Base-by-base conservation (phyloP, 2,329 filamentous ascomycete species). In the Neobulgaria alba region DNA sequence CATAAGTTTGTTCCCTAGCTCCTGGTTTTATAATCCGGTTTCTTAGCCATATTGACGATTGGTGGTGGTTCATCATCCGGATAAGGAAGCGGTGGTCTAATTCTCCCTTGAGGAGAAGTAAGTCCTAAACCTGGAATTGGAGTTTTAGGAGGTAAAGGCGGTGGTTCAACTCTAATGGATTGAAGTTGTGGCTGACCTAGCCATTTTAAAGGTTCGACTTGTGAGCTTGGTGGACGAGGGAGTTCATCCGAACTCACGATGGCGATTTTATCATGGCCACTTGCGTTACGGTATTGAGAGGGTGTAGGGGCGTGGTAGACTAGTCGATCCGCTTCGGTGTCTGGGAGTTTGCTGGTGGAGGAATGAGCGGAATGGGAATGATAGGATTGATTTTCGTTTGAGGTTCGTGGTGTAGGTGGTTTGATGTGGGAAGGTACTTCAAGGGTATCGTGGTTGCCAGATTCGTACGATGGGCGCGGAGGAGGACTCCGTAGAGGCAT, bases 11-110 rank as follows among this genome's bases (percentile, higher is more conserved):
- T n/a, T n/a, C n/a, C n/a, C n/a, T n/a, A n/a, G n/a, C n/a, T n/a
- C 23, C 23, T 26, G 7, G 7, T 47, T 23, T 46, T 51, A 33
- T 59, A 59, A 33, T 59, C 50, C 7, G 90, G 90, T 61, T 95
- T 95, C 52, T 81, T 77, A 33, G 83, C 79, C 73, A 87, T 84
- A 55, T 94, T 93, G 5, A 93, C 87, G 5, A 75, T 69, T 3
- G 90, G 90, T 14, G 90, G 89, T 19, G 83, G 81, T 18, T 82
- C 84, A 55, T 93, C 83, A 33, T 79, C 80, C 0, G 90, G 90
- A 60, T 95, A 95, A 23, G 85, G 71, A 7, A 67, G 60, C 1
- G 61, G 48, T 4, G 37, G 41, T 33, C 47, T 61, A 52, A 32
- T 49, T 19, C 51, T 45, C 4, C 50, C 47, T 2, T 39, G 35